Percentiles rank a stretch among this genome's conserved stretches.
phyloP scores from a whole-genome alignment of 805 yeast species.

The Saturnispora halmiae region DNA sequence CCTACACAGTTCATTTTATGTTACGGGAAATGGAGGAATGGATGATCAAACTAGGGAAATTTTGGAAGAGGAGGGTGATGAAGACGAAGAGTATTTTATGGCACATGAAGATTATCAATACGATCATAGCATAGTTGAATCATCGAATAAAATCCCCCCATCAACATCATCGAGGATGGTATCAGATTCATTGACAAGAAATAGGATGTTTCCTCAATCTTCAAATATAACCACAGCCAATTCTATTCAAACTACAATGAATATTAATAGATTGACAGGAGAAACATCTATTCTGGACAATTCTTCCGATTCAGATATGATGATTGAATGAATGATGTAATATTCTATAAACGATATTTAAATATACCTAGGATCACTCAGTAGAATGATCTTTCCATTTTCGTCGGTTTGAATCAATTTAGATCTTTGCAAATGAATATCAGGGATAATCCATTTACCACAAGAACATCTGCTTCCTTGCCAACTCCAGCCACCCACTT shows the following conservation, averaged over 20 bases:
- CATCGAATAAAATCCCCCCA: not conserved
- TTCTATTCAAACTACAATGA: constrained; percentile 4
- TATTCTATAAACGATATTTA: not conserved
- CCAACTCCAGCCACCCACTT: constrained; percentile 92
- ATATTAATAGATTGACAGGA: constrained; percentile 11
- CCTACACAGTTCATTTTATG: constrained; percentile 14
- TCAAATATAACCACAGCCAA: constrained; percentile 10
- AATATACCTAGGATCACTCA: constrained; percentile 13
- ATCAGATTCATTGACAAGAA: constrained; percentile 4
- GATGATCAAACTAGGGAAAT: not conserved
- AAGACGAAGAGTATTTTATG: constrained; percentile 26
- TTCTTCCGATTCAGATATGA: constrained; percentile 25
- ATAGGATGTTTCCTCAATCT: constrained; percentile 5
- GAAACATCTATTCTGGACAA: constrained; percentile 10
- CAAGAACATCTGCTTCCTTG: constrained; percentile 90
- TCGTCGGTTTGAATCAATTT: constrained; percentile 60
- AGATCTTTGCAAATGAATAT: constrained; percentile 69
- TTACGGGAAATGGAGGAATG: constrained; percentile 2
- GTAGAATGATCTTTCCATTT: constrained; percentile 12
- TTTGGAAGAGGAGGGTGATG: not conserved
- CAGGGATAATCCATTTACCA: constrained; percentile 94
- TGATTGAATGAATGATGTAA: constrained; percentile 22
- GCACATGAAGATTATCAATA: constrained; percentile 33
- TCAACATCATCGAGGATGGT: constrained; percentile 2
- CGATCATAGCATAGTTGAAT: constrained; percentile 23